Conservation (phyloP, 495 filamentous ascomycete species). For the Symbiotaphrina buchneri region DNA sequence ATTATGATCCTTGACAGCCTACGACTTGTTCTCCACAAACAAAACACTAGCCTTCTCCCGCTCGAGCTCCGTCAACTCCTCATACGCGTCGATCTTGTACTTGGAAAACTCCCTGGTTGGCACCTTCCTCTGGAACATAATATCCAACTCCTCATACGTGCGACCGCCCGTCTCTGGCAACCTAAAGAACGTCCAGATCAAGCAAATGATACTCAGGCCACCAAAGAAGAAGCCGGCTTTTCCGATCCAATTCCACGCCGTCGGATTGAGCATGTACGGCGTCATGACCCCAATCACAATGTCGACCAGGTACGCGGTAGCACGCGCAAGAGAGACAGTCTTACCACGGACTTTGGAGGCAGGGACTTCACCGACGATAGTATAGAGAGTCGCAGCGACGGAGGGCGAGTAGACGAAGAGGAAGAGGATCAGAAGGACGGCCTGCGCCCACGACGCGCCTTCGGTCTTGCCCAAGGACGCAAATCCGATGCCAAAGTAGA, state of each 20-base stretch:
- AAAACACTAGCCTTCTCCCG: too few relatives aligned
- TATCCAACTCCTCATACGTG: constrained; percentile 28
- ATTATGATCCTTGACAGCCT: too few relatives aligned
- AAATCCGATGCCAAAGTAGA: neutral
- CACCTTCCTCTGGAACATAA: constrained; percentile 26
- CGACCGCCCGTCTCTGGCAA: constrained; percentile 25
- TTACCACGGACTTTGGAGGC: neutral
- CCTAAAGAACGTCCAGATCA: constrained; percentile 9
- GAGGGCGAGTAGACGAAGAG: neutral
- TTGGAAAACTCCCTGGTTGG: too few relatives aligned
- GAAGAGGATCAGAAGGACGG: constrained; percentile 1
- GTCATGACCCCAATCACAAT: neutral
- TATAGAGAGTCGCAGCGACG: neutral
- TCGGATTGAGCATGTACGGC: constrained; percentile 8
- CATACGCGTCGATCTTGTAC: too few relatives aligned
- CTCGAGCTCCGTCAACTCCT: too few relatives aligned
- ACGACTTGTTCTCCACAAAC: too few relatives aligned
- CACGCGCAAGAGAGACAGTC: too few relatives aligned
- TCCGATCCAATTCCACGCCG: constrained; percentile 21
- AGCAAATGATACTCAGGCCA: constrained; percentile 15
- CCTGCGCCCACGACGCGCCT: constrained; percentile 1
- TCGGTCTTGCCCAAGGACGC: too few relatives aligned
- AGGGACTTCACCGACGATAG: constrained; percentile 1
- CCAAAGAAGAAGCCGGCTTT: constrained; percentile 28
- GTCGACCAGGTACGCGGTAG: constrained; percentile 3